Conservation (phyloP, 257 asterid species). For the Fraxinus americana region DNA sequence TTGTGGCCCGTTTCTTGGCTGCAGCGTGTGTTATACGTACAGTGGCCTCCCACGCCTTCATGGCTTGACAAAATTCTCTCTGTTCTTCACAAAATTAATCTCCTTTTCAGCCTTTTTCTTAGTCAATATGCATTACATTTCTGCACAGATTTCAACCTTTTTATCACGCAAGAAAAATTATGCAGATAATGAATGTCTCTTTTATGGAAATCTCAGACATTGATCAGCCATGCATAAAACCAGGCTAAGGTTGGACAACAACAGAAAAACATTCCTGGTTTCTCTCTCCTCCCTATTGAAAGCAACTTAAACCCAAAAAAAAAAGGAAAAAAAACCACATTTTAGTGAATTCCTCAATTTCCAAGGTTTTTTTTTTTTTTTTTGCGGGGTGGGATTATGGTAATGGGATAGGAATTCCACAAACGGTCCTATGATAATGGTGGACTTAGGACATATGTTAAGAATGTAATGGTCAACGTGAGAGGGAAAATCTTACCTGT, state of each 20-base stretch:
- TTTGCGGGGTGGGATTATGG: not conserved
- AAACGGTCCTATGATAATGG: constrained; percentile 20
- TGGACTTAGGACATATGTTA: constrained; percentile 25
- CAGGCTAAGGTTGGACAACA: constrained; percentile 23
- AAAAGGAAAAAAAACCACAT: not conserved
- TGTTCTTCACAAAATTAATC: not conserved
- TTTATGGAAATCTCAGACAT: constrained; percentile 15
- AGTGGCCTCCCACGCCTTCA: constrained; percentile 99
- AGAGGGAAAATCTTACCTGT: constrained; percentile 31
- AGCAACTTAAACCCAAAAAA: constrained; percentile 30
- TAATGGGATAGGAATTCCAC: constrained; percentile 8
- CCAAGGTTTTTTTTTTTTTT: not conserved
- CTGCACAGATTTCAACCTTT: constrained; percentile 10
- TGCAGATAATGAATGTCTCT: not conserved
- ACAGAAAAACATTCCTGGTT: constrained; percentile 1
- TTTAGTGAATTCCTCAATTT: constrained; percentile 15
- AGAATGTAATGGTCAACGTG: constrained; percentile 24
- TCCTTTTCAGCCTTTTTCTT: not conserved
- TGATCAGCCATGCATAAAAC: constrained; percentile 34
- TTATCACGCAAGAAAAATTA: too few relatives aligned
- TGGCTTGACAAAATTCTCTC: constrained; percentile 27
- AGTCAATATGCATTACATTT: constrained; percentile 17
- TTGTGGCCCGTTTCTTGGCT: constrained; percentile 84
- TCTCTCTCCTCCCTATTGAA: constrained; percentile 37
- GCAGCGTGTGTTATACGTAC: constrained; percentile 85